Percentiles rank a stretch among this genome's conserved stretches.
Evolutionary conservation across 176 grass and related monocot species (phyloP).

Genomic region (Musa troglodytarum): DNA sequence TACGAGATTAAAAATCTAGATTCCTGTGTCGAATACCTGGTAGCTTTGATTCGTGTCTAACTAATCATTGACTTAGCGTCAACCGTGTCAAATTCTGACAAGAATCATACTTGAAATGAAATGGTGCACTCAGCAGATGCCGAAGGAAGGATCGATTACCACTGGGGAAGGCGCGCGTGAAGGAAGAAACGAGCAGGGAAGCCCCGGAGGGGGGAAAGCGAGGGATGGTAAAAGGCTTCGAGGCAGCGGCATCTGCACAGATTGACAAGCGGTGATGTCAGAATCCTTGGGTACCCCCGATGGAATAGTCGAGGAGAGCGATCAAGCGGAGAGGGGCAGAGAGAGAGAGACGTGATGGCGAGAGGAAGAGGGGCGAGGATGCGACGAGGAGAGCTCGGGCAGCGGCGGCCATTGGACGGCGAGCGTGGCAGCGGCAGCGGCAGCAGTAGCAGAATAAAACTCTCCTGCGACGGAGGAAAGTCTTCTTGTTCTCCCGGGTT

Average conservation of each 20-base stretch:
- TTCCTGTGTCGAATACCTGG: no score
- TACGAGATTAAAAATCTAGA: no score
- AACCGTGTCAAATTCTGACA: neutral
- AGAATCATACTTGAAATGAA: neutral
- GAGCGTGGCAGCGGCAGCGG: neutral
- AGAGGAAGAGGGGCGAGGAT: neutral
- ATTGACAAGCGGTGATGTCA: neutral
- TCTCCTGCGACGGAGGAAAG: no score
- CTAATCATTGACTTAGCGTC: no score
- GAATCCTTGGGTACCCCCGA: neutral
- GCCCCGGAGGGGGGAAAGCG: neutral
- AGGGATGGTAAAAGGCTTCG: neutral
- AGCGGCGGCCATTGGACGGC: neutral
- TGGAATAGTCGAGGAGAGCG: no score
- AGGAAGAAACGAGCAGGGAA: slow-evolving; percentile 24
- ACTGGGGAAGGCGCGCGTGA: slow-evolving; percentile 23
- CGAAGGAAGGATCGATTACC: slow-evolving; percentile 1
- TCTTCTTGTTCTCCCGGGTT: no score
- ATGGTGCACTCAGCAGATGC: neutral
- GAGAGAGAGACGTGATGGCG: neutral
- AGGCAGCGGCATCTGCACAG: neutral
- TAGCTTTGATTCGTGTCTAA: no score
- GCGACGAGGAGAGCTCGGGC: neutral
- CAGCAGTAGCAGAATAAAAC: no score
- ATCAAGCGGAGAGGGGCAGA: neutral